These are phyloP conservation scores for Babjeviella inositovora DNA, from an alignment of 805 yeast species.

Conservation along the genomic window DNA sequence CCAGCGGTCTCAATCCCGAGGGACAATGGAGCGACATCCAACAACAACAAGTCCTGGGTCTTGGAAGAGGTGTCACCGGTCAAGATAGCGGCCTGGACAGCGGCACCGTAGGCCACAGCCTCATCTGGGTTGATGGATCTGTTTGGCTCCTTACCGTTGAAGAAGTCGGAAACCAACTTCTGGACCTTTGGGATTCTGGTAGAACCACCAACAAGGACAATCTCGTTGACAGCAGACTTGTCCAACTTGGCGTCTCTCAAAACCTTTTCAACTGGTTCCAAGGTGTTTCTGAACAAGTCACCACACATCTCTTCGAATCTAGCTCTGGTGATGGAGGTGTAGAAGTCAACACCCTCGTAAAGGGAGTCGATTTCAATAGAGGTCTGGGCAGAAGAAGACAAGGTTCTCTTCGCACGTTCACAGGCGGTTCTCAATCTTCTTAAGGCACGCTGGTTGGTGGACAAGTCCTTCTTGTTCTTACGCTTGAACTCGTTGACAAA, in stretches of 20 bases:
- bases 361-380: conserved; percentile 90
- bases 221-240: conserved; percentile 82
- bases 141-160: conserved; percentile 95
- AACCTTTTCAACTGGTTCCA: conserved; percentile 92
- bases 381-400: conserved; percentile 91
- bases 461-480: conserved; percentile 90
- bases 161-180: conserved; percentile 89
- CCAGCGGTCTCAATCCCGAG: conserved; percentile 98
- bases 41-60: conserved; percentile 86
- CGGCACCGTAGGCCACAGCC: conserved; percentile 99
- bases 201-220: conserved; percentile 94
- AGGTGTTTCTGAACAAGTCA: conserved; percentile 83
- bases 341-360: conserved; percentile 91
- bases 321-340: conserved; percentile 92
- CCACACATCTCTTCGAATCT: conserved; percentile 95
- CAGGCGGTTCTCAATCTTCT: conserved; percentile 98
- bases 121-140: conserved; percentile 96
- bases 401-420: conserved; percentile 98
- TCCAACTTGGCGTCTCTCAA: conserved; percentile 81
- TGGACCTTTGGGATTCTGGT: conserved; percentile 97
- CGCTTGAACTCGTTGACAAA: conserved; percentile 94
- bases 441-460: conserved; percentile 89
- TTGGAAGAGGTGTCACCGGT: conserved; percentile 93
- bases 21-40: conserved; percentile 96
- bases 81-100: conserved; percentile 94